Percentiles rank a stretch among this genome's conserved stretches.
These are phyloP conservation scores for Pseudocohnilembus persalinus DNA, from an alignment of 169 alveolate genomes.

Conservation along the genomic window DNA sequence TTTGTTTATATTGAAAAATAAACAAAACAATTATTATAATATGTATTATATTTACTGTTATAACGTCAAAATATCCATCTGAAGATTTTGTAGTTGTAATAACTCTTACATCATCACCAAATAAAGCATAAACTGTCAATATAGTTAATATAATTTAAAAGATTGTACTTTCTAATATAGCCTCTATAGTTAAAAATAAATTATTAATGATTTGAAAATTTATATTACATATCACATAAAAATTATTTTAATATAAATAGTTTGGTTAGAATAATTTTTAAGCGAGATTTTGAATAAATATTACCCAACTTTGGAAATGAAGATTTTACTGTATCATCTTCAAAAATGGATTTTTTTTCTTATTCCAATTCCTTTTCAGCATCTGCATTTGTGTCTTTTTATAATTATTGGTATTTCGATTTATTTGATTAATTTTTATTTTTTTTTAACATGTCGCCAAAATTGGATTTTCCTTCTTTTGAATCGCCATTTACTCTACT, in stretches of 20 bases:
- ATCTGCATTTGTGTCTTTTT: neutral
- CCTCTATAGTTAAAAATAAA: neutral
- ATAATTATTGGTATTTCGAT: neutral
- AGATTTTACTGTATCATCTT: neutral
- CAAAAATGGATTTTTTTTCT: neutral
- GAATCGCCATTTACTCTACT: neutral
- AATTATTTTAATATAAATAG: no score
- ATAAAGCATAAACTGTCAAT: constrained; percentile 70
- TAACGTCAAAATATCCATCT: neutral
- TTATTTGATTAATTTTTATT: no score
- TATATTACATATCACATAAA: no score
- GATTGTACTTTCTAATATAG: neutral
- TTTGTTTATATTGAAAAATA: no score
- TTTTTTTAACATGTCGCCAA: neutral
- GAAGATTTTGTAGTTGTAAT: constrained; percentile 22
- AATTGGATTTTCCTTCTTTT: neutral
- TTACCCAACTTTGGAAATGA: neutral
- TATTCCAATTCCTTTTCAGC: neutral
- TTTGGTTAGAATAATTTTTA: no score
- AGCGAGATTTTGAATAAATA: no score
- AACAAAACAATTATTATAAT: no score
- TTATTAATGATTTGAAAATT: no score
- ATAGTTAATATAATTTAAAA: constrained; percentile 49
- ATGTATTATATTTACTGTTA: neutral
- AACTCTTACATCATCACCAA: constrained; percentile 78